Evolutionary conservation across 805 yeast genomes (phyloP).

Genomic region (Candida montana): DNA sequence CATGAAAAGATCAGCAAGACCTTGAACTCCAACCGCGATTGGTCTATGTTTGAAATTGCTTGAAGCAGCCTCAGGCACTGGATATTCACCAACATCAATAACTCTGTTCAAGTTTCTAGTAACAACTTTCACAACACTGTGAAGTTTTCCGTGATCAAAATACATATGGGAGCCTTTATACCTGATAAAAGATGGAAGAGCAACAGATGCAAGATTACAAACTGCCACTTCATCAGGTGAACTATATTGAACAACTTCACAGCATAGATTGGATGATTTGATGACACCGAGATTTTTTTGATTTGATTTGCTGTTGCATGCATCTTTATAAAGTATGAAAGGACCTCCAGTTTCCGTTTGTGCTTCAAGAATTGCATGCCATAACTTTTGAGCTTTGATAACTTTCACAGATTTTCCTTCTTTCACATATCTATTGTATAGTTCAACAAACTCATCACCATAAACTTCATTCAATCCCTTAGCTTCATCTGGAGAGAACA

Average conservation of each 20-base stretch:
- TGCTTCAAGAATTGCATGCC: constrained; percentile 86
- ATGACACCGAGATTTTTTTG: constrained; percentile 91
- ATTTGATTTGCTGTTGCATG: constrained; percentile 82
- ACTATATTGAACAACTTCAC: constrained; percentile 91
- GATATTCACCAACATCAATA: constrained; percentile 80
- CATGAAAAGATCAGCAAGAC: constrained; percentile 85
- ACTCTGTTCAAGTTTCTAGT: constrained; percentile 72
- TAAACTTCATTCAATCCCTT: constrained; percentile 81
- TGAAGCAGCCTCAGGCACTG: constrained; percentile 62
- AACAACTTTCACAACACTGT: constrained; percentile 68
- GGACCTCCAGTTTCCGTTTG: constrained; percentile 98
- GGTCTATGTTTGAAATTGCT: constrained; percentile 86
- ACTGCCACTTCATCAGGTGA: constrained; percentile 90
- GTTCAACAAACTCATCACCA: constrained; percentile 74
- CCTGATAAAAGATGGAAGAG: constrained; percentile 74
- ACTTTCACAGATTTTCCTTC: constrained; percentile 62
- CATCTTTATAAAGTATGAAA: constrained; percentile 89
- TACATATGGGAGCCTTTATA: constrained; percentile 33
- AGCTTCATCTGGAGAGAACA: constrained; percentile 86
- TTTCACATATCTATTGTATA: constrained; percentile 68
- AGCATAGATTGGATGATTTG: constrained; percentile 90
- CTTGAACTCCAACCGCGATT: constrained; percentile 92
- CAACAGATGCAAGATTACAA: constrained; percentile 89
- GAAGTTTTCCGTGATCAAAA: constrained; percentile 73
- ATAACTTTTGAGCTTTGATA: constrained; percentile 84